Conservation (phyloP, 2,329 filamentous ascomycete species). For the Cladophialophora exuberans region DNA sequence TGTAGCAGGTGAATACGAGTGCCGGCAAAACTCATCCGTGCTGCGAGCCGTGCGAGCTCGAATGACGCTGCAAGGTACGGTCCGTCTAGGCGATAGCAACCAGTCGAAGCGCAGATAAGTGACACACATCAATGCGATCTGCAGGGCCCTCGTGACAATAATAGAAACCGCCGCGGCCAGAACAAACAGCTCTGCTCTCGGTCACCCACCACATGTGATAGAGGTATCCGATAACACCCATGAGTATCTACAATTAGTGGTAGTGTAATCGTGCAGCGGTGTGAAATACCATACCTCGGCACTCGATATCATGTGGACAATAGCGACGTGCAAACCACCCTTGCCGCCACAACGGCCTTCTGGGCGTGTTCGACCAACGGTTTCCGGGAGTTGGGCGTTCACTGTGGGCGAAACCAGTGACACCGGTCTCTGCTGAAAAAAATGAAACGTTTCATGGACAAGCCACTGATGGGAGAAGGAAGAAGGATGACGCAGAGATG, state of each 20-base stretch:
- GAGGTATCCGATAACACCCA: not conserved
- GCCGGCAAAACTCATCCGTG: not conserved
- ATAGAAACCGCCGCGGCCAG: slow-evolving; percentile 9
- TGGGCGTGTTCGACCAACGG: no score
- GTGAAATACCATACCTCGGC: no score
- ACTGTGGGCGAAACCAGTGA: slow-evolving; percentile 8
- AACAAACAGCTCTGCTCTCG: no score
- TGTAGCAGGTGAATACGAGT: not conserved
- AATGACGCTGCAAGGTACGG: slow-evolving; percentile 17
- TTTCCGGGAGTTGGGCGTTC: no score
- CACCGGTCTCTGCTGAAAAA: not conserved
- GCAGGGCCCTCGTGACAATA: slow-evolving; percentile 1
- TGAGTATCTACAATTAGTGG: not conserved
- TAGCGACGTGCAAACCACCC: no score
- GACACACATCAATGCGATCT: slow-evolving; percentile 10
- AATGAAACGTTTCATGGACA: slow-evolving; percentile 12
- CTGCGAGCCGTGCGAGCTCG: slow-evolving; percentile 3
- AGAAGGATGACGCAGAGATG: slow-evolving; percentile 13
- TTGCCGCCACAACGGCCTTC: no score
- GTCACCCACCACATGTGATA: not conserved
- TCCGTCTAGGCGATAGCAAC: slow-evolving; percentile 6
- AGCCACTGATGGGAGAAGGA: slow-evolving; percentile 13
- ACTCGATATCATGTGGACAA: no score
- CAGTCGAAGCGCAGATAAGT: not conserved
- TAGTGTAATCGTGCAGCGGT: no score